Evolutionary conservation across 805 yeast genomes (phyloP).

Genomic region (Wickerhamomyces chambardii): DNA sequence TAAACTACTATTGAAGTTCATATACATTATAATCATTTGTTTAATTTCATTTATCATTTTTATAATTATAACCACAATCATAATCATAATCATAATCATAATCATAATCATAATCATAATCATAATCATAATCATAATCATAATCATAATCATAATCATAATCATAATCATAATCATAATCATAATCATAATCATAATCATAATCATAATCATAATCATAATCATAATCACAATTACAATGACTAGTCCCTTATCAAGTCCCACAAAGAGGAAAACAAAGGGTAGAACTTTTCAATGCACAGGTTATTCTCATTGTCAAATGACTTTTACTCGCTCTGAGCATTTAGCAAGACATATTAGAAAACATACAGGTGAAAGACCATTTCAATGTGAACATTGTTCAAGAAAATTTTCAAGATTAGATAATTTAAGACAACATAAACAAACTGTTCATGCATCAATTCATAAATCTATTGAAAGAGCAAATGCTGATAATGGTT

Average conservation of each 20-base stretch:
- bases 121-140: no score
- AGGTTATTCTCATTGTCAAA: conserved; percentile 78
- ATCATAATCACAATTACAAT: no score
- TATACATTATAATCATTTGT: no score
- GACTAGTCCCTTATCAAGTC: not conserved
- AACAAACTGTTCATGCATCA: conserved; percentile 71
- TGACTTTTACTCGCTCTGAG: conserved; percentile 88
- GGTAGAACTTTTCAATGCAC: conserved; percentile 75
- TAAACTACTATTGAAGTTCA: no score
- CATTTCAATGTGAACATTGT: conserved; percentile 82
- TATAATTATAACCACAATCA: no score
- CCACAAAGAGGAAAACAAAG: conserved; percentile 30
- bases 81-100: no score
- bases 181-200: not conserved
- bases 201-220: not conserved
- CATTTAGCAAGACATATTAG: conserved; percentile 89
- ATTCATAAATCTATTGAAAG: conserved; percentile 19
- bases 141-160: no score
- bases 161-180: not conserved
- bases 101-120: no score
- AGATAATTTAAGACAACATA: conserved; percentile 87
- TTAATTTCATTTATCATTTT: no score
- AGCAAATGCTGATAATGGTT: not conserved
- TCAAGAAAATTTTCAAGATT: conserved; percentile 70
- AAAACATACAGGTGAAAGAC: conserved; percentile 92